Evolutionary conservation across 257 asterid genomes (phyloP), one percentile per base, ranked within the genome.

Genomic region (Solanum chilense): DNA sequence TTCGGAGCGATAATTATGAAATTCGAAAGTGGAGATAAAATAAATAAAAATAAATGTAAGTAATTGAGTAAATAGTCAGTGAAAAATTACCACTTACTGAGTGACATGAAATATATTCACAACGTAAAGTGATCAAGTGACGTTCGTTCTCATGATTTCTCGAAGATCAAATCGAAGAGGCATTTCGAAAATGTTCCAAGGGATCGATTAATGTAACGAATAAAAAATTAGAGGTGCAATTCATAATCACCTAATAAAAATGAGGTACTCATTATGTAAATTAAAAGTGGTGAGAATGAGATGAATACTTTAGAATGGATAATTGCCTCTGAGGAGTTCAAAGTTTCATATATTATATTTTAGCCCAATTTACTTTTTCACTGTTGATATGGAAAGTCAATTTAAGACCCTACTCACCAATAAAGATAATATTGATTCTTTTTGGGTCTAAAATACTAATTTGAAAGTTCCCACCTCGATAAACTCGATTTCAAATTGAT

Each of bases 361-460:
- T 85, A 52, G 58, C 88, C 88, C 31, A 85, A 74, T 68, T 39
- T 78, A 35, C 88, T 85, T 85, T 88, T 52, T 13, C 21, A 31
- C 12, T 37, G 31, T 33, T 42, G 15, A 23, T n/a, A 31, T n/a
- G 25, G 12, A 33, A 82, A 56, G 41, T 9, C 75, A 73, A 27
- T 31, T 80, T 47, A 78, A 7, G 44, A 80, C 84, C 68, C 45
- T 80, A 80, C 85, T 80, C 4, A 29, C 44, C 44, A 80, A 49
- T 80, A 80, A 80, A 80, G 68, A n/a, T 29, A 80, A 80, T 47
- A 80, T 80, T 78, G 66, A 47, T 45, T 78, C 80, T 71, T 71
- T 71, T 71, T 35, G 80, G 80, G 47, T 71, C 80, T 41, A 71
- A 35, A 45, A 45, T 45, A 27, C 52, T 47, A 25, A 47, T 80